Conservation (phyloP, 163 green algal species). For the Picocystis sp. region DNA sequence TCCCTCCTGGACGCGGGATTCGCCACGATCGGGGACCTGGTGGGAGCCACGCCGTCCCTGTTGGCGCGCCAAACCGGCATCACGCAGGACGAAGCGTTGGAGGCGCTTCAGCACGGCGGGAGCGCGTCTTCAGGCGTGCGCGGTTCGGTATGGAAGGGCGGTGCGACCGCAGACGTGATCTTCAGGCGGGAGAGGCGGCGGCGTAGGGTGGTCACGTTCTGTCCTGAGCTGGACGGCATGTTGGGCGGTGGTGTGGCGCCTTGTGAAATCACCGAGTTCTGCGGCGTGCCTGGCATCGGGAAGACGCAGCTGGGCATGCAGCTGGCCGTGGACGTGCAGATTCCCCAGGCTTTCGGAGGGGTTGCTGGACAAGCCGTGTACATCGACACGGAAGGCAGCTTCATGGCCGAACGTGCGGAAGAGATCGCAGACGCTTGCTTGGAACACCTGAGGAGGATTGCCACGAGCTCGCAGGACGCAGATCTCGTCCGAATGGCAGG, state of each 20-base stretch:
- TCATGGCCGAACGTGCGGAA: conserved; percentile 55
- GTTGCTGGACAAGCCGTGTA: conserved; percentile 53
- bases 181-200: conserved; percentile 15
- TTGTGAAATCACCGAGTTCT: conserved; percentile 70
- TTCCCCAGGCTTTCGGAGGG: conserved; percentile 42
- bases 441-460: conserved; percentile 22
- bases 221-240: conserved; percentile 38
- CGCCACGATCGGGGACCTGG: conserved; percentile 12
- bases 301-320: conserved; percentile 87
- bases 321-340: conserved; percentile 62
- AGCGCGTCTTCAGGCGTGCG: not conserved
- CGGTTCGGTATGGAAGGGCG: not conserved
- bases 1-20: conserved; percentile 16
- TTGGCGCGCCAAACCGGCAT: conserved; percentile 19
- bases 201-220: conserved; percentile 48
- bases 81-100: conserved; percentile 22
- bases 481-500: conserved; percentile 4
- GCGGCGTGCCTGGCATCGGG: conserved; percentile 65
- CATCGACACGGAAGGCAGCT: conserved; percentile 75
- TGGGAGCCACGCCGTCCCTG: conserved; percentile 8
- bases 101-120: conserved; percentile 14
- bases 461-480: not conserved
- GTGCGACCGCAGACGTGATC: conserved; percentile 24
- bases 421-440: conserved; percentile 52
- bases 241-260: conserved; percentile 49